Evolutionary conservation across 2,329 filamentous ascomycete species (phyloP).

Genomic region (Arthrobotrys iridis): DNA sequence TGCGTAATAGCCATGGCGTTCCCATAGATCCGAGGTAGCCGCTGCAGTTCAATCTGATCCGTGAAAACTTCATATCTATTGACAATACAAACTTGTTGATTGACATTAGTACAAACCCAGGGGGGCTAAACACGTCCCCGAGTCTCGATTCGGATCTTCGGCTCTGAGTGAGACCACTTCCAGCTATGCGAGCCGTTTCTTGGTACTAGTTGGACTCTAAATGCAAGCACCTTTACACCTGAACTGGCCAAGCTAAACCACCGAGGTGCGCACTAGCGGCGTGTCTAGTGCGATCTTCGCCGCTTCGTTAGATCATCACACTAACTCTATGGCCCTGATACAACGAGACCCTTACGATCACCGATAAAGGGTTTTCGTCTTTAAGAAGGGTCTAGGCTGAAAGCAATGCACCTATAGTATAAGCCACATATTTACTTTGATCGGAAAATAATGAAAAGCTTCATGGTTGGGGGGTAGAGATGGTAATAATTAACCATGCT

Average conservation of each 20-base stretch:
- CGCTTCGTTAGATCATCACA: background rate
- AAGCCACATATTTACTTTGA: background rate
- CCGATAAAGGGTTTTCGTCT: constrained; percentile 1
- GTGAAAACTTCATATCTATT: background rate
- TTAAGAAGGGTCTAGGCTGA: constrained; percentile 11
- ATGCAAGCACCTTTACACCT: background rate
- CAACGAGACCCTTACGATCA: constrained; percentile 22
- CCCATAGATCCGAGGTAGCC: background rate
- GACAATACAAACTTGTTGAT: no score
- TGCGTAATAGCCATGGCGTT: constrained; percentile 30
- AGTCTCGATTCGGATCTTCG: constrained; percentile 5
- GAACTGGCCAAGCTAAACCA: constrained; percentile 23
- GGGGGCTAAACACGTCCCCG: background rate
- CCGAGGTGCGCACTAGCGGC: constrained; percentile 4
- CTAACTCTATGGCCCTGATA: background rate
- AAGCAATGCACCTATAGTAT: constrained; percentile 13
- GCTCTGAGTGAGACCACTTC: background rate
- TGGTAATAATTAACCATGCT: no score
- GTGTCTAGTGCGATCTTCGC: constrained; percentile 23
- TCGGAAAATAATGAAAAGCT: constrained; percentile 48
- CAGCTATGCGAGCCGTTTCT: constrained; percentile 26
- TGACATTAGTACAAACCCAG: no score
- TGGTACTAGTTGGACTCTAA: background rate
- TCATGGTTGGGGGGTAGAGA: background rate
- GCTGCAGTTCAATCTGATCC: background rate